These are phyloP conservation scores for Aegilops sharonensis DNA, from an alignment of 176 grass and related monocot species.

Conservation along the genomic window DNA sequence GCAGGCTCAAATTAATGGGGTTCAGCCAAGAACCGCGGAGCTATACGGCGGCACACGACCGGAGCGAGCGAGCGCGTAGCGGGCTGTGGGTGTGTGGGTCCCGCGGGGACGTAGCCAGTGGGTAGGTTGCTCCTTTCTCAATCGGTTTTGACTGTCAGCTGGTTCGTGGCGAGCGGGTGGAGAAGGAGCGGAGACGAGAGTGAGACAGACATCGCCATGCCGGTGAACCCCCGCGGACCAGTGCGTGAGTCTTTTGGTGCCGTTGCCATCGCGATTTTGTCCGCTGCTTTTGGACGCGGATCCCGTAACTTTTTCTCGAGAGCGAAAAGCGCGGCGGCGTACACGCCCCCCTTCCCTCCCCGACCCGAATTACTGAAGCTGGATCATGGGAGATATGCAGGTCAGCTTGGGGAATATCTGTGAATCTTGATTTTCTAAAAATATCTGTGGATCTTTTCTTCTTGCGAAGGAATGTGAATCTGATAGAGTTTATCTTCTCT, in stretches of 20 bases:
- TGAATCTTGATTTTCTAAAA: not conserved
- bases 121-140: not conserved
- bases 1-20: not conserved
- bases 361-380: not conserved
- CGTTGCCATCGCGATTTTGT: not conserved
- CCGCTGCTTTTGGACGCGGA: not conserved
- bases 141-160: constrained; percentile 8
- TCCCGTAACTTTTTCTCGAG: not conserved
- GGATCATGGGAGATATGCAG: not conserved
- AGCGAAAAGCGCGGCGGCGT: not conserved
- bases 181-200: not conserved
- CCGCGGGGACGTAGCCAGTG: not conserved
- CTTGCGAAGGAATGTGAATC: no score
- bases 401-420: not conserved
- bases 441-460: no score
- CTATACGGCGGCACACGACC: not conserved
- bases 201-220: not conserved
- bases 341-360: not conserved
- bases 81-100: not conserved
- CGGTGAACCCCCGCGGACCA: not conserved
- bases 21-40: not conserved
- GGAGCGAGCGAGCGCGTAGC: not conserved
- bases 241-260: not conserved
- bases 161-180: not conserved
- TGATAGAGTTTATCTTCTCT: not conserved